Evolutionary conservation across 225 moss, liverwort and hornwort species (phyloP), one percentile per base, ranked within the genome.

Genomic region (Sphagnum contortum): DNA sequence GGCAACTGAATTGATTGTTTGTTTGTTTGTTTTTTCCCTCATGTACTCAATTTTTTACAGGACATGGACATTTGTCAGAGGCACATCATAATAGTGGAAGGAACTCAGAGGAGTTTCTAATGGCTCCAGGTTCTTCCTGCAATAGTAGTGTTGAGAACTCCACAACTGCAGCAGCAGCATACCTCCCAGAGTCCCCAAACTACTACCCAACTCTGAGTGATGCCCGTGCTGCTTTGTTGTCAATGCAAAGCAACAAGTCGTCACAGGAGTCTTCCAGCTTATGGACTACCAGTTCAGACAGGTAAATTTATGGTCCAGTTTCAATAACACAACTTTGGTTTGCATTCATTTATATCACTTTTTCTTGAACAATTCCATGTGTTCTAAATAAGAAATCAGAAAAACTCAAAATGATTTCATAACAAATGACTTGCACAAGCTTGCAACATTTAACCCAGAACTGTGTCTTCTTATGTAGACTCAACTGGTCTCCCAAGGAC

Each of bases 241-340:
- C 75, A 57, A 67, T 67, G 68, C 79, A 66, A 68, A 79, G 58
- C 61, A 79, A 57, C 53, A 8, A 50, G 75, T 72, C 79, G 59
- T 50, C 74, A 52, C 64, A 79, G 77, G 48, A 67, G 47, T 29
- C 56, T 78, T 73, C 57, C 63, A 61, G 79, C 73, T 53, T 82
- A 69, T 68, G 73, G 66, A 29, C 29, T 29, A 63, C 57, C 70
- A 46, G 3, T 71, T 44, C 75, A 79, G 66, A 76, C 66, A 82
- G 83, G 83, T 79, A 54, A 29, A 29, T 29, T 10, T 29, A 12
- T 6, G 10, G 29, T 29, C 29, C 29, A 29, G 29, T 29, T 29
- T 10, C 29, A 48, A 14, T 57, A 8, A 13, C 4, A 60, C 14
- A 6, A 44, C 3, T 6, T 45, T 3, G 14, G 8, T 13, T 8